Evolutionary conservation across 208 protist genomes (phyloP).

Genomic region (Phytomonas serpens): DNA sequence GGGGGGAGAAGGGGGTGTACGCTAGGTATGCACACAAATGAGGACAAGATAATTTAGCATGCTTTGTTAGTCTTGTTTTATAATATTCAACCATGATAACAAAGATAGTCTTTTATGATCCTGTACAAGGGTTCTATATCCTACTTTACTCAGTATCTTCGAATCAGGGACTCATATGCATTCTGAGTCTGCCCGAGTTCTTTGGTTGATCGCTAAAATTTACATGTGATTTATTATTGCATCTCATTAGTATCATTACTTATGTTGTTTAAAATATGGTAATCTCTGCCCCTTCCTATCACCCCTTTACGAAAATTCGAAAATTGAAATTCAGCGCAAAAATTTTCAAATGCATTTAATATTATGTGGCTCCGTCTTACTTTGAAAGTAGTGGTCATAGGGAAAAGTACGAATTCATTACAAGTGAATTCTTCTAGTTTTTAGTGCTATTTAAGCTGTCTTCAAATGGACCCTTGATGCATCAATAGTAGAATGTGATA

Average conservation of each 20-base stretch:
- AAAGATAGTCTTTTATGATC: background rate
- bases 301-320: background rate
- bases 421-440: background rate
- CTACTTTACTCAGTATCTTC: too few species aligned
- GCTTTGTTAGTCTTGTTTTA: background rate
- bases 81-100: too few species aligned
- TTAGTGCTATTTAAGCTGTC: background rate
- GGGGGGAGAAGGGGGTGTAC: background rate
- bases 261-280: background rate
- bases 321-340: background rate
- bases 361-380: background rate
- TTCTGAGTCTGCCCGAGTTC: background rate
- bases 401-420: background rate
- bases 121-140: background rate
- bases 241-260: background rate
- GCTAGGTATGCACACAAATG: conserved; percentile 6
- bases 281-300: background rate
- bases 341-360: background rate
- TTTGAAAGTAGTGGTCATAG: background rate
- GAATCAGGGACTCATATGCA: background rate
- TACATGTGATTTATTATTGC: background rate
- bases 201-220: background rate
- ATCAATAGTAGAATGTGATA: background rate
- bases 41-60: background rate
- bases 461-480: background rate